phyloP scores from a whole-genome alignment of 495 filamentous ascomycete genomes.

The Trichoderma erinaceum region DNA sequence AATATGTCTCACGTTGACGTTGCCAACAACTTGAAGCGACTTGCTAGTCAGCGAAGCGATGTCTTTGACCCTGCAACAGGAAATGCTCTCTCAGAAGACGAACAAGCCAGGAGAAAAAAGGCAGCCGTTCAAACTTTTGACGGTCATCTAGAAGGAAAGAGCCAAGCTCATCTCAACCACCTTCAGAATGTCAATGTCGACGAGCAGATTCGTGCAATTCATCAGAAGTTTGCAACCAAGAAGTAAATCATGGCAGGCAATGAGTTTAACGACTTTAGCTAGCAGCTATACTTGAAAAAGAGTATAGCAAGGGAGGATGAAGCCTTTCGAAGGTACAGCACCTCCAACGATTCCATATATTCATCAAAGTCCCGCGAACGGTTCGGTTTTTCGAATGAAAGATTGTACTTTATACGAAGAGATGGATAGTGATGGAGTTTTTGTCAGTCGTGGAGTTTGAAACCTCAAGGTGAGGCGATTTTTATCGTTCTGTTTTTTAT shows the following conservation, averaged over 20 bases:
- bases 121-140: conserved; percentile 62
- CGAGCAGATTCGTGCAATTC: conserved; percentile 64
- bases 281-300: neutral
- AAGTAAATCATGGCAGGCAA: conserved; percentile 22
- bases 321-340: neutral
- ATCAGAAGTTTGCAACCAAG: conserved; percentile 54
- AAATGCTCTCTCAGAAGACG: conserved; percentile 62
- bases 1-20: conserved; percentile 84
- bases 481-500: neutral
- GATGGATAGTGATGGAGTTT: conserved; percentile 5
- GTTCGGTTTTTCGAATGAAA: neutral
- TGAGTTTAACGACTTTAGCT: neutral
- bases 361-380: neutral
- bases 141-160: conserved; percentile 52
- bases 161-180: conserved; percentile 47
- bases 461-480: conserved; percentile 9
- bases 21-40: conserved; percentile 90
- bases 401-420: neutral
- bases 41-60: conserved; percentile 85
- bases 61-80: conserved; percentile 78
- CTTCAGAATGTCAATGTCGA: conserved; percentile 61
- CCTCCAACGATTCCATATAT: neutral
- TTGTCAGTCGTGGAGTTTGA: neutral
- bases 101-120: conserved; percentile 69
- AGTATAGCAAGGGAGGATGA: neutral